Base-by-base conservation (phyloP, 2,329 filamentous ascomycete species). In the Alternaria consortialis region DNA sequence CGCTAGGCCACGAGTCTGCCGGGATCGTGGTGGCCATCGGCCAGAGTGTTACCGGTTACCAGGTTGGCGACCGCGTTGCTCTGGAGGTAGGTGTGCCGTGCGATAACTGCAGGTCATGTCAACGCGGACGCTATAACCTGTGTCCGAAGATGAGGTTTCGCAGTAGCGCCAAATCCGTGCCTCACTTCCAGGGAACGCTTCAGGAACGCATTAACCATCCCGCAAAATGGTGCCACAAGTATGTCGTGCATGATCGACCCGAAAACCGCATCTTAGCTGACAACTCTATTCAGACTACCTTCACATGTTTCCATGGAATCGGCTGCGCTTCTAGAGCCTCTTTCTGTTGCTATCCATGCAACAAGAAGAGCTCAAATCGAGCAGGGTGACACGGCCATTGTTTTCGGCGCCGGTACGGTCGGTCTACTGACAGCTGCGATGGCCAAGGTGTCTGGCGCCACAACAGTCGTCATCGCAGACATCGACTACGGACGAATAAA, bases 301-400 rank as follows among this genome's bases (percentile, higher is more conserved):
- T 69, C 72, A 11, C 77, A 80, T 65, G 76, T 80, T 6, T 77
- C 77, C 15, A 63, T 78, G 55, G 79, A 80, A 42, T 74, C 77
- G 29, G 79, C 77, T 15, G 77, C 78, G 4, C 63, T 80, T 20
- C 59, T 80, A 7, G 79, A 80, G 59, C 93, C 93, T 3, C 87
- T 97, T 37, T 89, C 91, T 47, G 93, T 97, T 29, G 93, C 90
- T 13, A 93, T 97, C 32, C 93, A 97, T 81, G 92, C 95, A 68
- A 88, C 89, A 61, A 88, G 88, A 70, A 91, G 94, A 81, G 92
- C 90, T 2, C 80, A 80, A 27, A 84, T 97, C 64, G 84, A 84
- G 65, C 91, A 92, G 1, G 92, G 92, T 8, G 87, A 93, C 74
- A 88, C 86, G 7, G 91, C 93, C 15, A 89, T 96, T 3, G 89